These are phyloP conservation scores for Metschnikowia gelsemii DNA, from an alignment of 805 yeast genomes.

Conservation along the genomic window DNA sequence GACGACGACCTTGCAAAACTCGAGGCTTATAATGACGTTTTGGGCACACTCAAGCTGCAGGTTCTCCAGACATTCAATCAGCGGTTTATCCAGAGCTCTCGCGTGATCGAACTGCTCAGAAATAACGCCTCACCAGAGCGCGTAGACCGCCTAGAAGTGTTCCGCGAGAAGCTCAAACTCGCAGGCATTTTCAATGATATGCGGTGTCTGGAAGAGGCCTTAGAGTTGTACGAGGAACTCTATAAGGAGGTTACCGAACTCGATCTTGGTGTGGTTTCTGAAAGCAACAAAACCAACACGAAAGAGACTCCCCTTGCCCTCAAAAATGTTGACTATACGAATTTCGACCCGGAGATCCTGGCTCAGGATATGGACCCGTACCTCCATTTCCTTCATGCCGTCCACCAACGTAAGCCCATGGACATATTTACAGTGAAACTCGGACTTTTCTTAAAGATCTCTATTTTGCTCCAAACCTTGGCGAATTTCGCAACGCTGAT, in stretches of 20 bases:
- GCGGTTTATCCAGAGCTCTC: constrained; percentile 18
- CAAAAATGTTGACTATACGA: constrained; percentile 3
- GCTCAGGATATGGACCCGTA: constrained; percentile 8
- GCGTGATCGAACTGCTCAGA: constrained; percentile 19
- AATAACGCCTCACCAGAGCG: constrained; percentile 35
- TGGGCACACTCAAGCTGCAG: constrained; percentile 46
- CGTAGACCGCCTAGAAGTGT: constrained; percentile 20
- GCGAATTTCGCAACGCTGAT: constrained; percentile 37
- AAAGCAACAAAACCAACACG: too few relatives aligned
- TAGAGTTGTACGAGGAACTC: constrained; percentile 50
- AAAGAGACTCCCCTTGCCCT: neutral
- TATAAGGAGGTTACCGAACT: constrained; percentile 25
- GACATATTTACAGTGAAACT: constrained; percentile 12
- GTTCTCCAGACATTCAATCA: constrained; percentile 52
- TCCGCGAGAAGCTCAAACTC: constrained; percentile 48
- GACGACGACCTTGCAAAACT: constrained; percentile 35
- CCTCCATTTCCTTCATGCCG: constrained; percentile 9
- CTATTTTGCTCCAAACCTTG: constrained; percentile 35
- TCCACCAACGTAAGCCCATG: constrained; percentile 10
- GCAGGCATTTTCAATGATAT: constrained; percentile 55
- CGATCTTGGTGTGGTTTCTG: constrained; percentile 5
- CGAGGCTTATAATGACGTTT: constrained; percentile 53
- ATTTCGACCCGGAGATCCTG: constrained; percentile 13
- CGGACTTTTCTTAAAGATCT: constrained; percentile 37
- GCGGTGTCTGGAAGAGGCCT: constrained; percentile 59